phyloP scores from a whole-genome alignment of 257 asterid species.

The Forsythia viridissima region DNA sequence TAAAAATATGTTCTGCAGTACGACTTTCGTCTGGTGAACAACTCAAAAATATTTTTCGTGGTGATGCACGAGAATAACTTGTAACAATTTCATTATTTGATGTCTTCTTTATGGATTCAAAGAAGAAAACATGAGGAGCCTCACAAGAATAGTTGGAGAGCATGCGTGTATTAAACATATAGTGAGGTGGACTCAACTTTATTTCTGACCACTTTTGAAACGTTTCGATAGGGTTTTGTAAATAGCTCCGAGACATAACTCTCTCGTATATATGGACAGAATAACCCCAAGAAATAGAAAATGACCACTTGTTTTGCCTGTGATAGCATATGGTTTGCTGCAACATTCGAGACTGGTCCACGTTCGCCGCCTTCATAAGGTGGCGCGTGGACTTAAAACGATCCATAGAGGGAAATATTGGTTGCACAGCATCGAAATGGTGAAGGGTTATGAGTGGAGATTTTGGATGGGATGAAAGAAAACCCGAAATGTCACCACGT shows the following conservation, averaged over 20 bases:
- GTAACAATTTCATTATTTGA: conserved; percentile 28
- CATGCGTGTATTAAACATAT: conserved; percentile 60
- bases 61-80: conserved; percentile 5
- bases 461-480: conserved; percentile 60
- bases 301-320: conserved; percentile 46
- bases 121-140: conserved; percentile 60
- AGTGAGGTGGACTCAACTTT: conserved; percentile 40
- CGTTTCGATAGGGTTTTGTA: conserved; percentile 56
- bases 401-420: conserved; percentile 49
- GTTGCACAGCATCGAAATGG: conserved; percentile 56
- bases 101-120: conserved; percentile 22
- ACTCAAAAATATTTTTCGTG: neutral
- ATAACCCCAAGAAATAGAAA: conserved; percentile 63
- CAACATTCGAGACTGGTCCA: conserved; percentile 54
- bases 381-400: conserved; percentile 45
- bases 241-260: conserved; percentile 39
- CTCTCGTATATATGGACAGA: conserved; percentile 50
- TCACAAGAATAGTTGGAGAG: conserved; percentile 43
- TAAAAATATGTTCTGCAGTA: conserved; percentile 11
- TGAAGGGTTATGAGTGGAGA: conserved; percentile 53
- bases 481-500: conserved; percentile 63
- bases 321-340: conserved; percentile 61
- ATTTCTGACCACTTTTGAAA: conserved; percentile 39
- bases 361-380: conserved; percentile 47
- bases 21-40: conserved; percentile 14